These are phyloP conservation scores for Passiflora organensis DNA, from an alignment of 345 rosid genomes.

Conservation along the genomic window DNA sequence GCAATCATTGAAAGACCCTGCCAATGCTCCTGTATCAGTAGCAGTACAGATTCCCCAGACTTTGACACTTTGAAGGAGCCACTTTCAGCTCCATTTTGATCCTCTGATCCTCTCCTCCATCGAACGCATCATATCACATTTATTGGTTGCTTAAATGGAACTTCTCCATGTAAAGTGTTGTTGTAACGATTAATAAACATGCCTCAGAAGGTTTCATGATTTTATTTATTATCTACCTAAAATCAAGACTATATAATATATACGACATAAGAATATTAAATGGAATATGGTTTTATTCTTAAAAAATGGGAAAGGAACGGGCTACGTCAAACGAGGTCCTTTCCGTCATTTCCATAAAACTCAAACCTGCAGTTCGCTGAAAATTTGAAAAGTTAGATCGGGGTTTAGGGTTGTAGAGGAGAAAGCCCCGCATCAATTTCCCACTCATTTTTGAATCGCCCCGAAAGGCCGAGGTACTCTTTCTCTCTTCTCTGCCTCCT, in stretches of 20 bases:
- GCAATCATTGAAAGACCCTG: constrained; percentile 25
- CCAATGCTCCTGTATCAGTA: constrained; percentile 25
- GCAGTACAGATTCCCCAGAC: constrained; percentile 19
- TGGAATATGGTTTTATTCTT: no score
- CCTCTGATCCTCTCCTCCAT: not conserved
- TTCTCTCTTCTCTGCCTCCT: not conserved
- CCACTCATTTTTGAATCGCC: no score
- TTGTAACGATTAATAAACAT: not conserved
- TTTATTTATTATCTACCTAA: no score
- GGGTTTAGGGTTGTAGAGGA: not conserved
- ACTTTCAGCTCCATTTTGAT: constrained; percentile 43
- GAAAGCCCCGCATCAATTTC: not conserved
- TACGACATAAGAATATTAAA: no score
- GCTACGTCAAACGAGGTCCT: not conserved
- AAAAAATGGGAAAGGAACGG: no score
- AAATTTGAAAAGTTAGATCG: no score
- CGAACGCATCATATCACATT: no score
- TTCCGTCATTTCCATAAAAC: not conserved
- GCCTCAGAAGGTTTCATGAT: no score
- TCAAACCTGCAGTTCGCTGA: no score
- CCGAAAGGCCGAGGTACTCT: not conserved
- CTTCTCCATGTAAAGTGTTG: no score
- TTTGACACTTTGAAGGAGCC: constrained; percentile 32
- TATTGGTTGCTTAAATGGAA: no score
- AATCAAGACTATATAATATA: no score